Conservation (phyloP, 371 early-diverging fungal genomes). For the Astathelohania contejeani region DNA sequence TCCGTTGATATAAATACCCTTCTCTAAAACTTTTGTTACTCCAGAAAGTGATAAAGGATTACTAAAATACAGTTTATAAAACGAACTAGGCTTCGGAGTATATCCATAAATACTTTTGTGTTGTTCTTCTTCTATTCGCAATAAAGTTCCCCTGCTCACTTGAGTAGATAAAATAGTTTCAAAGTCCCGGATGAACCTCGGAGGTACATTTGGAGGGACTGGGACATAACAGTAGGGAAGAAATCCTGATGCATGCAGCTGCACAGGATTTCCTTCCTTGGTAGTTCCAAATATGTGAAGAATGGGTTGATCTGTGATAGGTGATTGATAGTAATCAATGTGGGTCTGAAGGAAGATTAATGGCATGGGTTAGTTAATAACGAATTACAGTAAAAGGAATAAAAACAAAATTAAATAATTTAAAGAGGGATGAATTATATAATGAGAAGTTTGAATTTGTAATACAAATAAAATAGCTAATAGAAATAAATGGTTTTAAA, state of each 20-base stretch:
- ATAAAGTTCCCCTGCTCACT: slow-evolving; percentile 24
- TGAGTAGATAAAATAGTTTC: slow-evolving; percentile 56
- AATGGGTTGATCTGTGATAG: too few species aligned
- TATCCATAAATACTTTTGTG: slow-evolving; percentile 41
- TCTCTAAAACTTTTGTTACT: slow-evolving; percentile 50
- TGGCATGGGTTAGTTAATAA: too few species aligned
- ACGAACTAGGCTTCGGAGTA: neutral
- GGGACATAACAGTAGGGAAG: slow-evolving; percentile 82
- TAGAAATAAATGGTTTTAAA: too few species aligned
- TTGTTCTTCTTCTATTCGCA: slow-evolving; percentile 19
- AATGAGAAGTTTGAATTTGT: too few species aligned
- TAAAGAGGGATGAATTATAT: too few species aligned
- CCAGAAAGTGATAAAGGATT: slow-evolving; percentile 46
- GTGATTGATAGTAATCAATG: too few species aligned
- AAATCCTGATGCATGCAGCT: slow-evolving; percentile 76
- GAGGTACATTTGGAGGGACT: slow-evolving; percentile 63
- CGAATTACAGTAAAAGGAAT: too few species aligned
- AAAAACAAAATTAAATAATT: too few species aligned
- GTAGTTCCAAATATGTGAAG: slow-evolving; percentile 44
- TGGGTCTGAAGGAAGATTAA: too few species aligned
- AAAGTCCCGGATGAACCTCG: slow-evolving; percentile 54
- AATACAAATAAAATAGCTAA: too few species aligned
- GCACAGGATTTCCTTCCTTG: slow-evolving; percentile 63
- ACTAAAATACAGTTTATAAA: slow-evolving; percentile 54
- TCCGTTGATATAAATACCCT: slow-evolving; percentile 4